These are phyloP conservation scores for Naganishia cerealis DNA, from an alignment of 1,284 basidiomycete species.

Conservation along the genomic window DNA sequence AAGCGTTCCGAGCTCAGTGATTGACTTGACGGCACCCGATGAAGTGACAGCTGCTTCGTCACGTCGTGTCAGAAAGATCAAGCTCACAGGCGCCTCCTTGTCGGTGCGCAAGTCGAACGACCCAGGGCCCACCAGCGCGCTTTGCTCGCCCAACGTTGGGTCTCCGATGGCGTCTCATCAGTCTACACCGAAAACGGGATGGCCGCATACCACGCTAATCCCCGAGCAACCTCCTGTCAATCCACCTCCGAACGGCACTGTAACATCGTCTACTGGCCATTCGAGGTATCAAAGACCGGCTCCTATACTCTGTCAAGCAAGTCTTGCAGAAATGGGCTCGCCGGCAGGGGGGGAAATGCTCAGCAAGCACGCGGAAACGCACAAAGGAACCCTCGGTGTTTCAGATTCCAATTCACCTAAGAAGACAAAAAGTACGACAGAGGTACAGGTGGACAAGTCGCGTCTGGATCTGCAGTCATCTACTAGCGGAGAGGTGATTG, in stretches of 20 bases:
- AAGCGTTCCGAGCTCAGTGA: background rate
- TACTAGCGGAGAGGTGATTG: background rate
- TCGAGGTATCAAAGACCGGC: background rate
- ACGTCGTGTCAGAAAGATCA: background rate
- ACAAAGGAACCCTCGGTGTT: background rate
- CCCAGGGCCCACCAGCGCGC: background rate
- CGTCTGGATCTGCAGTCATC: background rate
- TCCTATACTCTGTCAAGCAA: background rate
- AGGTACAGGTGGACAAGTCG: background rate
- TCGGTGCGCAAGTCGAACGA: background rate
- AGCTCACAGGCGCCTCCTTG: conserved; percentile 12
- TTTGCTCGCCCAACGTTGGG: background rate
- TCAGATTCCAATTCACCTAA: background rate
- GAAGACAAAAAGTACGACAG: background rate
- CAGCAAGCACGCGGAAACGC: background rate
- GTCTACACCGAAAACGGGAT: background rate
- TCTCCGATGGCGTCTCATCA: background rate
- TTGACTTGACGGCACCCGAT: background rate
- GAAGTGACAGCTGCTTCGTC: background rate
- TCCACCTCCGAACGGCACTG: background rate
- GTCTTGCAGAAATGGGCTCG: background rate
- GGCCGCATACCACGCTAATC: background rate
- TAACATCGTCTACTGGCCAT: background rate
- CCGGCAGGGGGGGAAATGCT: background rate
- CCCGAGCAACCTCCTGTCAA: background rate